Conservation (phyloP, 805 yeast species). For the Candida methanosorbosa region DNA sequence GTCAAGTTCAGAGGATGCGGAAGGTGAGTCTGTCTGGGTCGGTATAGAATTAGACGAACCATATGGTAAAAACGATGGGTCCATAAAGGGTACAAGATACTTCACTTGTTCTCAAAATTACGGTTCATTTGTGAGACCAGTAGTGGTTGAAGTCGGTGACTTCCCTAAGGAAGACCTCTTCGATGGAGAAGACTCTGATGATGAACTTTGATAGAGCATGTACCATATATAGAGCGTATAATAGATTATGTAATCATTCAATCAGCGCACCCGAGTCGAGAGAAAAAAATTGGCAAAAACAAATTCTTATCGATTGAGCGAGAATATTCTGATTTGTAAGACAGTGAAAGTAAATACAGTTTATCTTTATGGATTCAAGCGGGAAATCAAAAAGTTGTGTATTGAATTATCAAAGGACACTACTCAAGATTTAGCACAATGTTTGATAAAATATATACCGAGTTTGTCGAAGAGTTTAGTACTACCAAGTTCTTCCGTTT, state of each 20-base stretch:
- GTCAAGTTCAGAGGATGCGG: no score
- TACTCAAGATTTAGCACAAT: no score
- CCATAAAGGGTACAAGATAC: constrained; percentile 48
- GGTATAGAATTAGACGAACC: constrained; percentile 86
- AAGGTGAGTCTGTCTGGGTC: constrained; percentile 51
- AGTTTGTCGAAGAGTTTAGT: constrained; percentile 31
- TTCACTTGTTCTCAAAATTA: constrained; percentile 49
- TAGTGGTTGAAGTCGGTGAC: constrained; percentile 60
- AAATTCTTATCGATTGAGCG: no score
- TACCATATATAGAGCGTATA: neutral
- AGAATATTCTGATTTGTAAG: no score
- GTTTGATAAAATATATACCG: constrained; percentile 27
- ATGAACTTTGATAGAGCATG: constrained; percentile 27
- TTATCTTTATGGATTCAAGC: no score
- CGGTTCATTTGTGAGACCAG: constrained; percentile 76
- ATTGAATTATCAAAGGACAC: no score
- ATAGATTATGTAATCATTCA: neutral
- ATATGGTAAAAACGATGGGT: constrained; percentile 79
- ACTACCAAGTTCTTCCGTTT: constrained; percentile 38
- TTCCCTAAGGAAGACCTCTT: constrained; percentile 41
- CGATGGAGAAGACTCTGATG: constrained; percentile 39
- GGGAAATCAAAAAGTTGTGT: no score
- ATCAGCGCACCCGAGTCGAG: constrained; percentile 8
- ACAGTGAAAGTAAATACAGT: no score
- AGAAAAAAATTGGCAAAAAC: no score